These are phyloP conservation scores for Fraxinus velutina DNA, from an alignment of 305 asterid genomes.

Conservation along the genomic window DNA sequence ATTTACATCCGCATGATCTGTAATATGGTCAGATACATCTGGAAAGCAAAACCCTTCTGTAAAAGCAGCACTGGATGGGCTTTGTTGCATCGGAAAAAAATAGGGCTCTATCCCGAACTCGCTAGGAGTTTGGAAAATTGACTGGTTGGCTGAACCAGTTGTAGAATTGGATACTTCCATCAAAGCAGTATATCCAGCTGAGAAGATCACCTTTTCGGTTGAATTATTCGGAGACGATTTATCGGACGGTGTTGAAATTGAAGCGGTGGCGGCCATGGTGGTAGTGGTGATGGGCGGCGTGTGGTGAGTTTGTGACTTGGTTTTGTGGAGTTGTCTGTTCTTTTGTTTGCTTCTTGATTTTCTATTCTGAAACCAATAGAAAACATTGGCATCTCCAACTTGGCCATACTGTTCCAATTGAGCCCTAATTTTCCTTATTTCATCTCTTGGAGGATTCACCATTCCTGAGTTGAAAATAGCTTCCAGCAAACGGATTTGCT, in stretches of 20 bases:
- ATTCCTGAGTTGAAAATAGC: constrained; percentile 91
- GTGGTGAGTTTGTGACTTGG: constrained; percentile 31
- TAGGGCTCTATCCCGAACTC: constrained; percentile 50
- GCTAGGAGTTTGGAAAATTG: constrained; percentile 31
- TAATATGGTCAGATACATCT: constrained; percentile 3
- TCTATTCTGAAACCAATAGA: constrained; percentile 96
- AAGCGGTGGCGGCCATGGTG: background rate
- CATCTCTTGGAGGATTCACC: constrained; percentile 96
- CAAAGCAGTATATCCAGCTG: constrained; percentile 28
- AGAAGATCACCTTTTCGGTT: constrained; percentile 29
- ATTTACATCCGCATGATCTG: constrained; percentile 20
- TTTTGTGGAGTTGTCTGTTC: constrained; percentile 55
- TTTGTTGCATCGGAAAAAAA: constrained; percentile 43
- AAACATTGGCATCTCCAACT: constrained; percentile 94
- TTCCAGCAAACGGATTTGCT: constrained; percentile 85
- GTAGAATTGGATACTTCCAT: constrained; percentile 33
- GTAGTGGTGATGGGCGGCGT: background rate
- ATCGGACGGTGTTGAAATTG: constrained; percentile 28
- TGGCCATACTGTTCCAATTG: constrained; percentile 85
- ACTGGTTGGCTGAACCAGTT: constrained; percentile 61
- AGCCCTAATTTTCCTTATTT: constrained; percentile 75
- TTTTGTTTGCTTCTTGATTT: constrained; percentile 92
- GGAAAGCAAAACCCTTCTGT: constrained; percentile 42
- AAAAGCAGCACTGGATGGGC: background rate
- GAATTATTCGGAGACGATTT: constrained; percentile 50